These are phyloP conservation scores for Lipomyces starkeyi DNA, from an alignment of 805 yeast species.

Conservation along the genomic window DNA sequence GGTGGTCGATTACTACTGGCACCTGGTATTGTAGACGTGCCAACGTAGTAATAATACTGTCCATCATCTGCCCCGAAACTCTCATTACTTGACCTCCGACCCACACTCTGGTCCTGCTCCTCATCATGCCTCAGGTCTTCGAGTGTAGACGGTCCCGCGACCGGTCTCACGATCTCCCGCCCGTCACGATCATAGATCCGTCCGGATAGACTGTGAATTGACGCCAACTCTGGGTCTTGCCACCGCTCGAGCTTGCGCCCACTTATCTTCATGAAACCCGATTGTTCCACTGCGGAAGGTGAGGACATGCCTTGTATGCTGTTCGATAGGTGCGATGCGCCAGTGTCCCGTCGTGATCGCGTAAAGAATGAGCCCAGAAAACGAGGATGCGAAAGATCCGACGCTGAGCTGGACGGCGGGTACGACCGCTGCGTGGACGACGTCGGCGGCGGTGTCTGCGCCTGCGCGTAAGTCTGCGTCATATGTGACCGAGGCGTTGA, in stretches of 20 bases:
- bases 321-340: conserved; percentile 8
- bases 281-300: conserved; percentile 11
- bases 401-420: conserved; percentile 4
- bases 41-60: conserved; percentile 1
- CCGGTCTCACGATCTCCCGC: conserved; percentile 18
- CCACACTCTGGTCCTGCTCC: not conserved
- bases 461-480: not conserved
- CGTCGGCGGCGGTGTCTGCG: not conserved
- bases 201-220: conserved; percentile 33
- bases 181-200: conserved; percentile 32
- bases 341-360: conserved; percentile 28
- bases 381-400: conserved; percentile 20
- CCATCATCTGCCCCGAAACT: conserved; percentile 9
- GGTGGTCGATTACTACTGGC: not conserved
- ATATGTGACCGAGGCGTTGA: conserved; percentile 2
- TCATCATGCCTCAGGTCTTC: not conserved
- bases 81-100: not conserved
- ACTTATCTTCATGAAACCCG: conserved; percentile 33
- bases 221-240: conserved; percentile 37
- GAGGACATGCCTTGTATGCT: conserved; percentile 5
- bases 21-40: not conserved
- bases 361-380: conserved; percentile 25
- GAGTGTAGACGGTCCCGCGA: not conserved
- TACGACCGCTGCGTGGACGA: not conserved
- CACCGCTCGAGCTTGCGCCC: conserved; percentile 36